These are phyloP conservation scores for Diospyros lotus DNA, from an alignment of 148 eudicot genomes.

Conservation along the genomic window DNA sequence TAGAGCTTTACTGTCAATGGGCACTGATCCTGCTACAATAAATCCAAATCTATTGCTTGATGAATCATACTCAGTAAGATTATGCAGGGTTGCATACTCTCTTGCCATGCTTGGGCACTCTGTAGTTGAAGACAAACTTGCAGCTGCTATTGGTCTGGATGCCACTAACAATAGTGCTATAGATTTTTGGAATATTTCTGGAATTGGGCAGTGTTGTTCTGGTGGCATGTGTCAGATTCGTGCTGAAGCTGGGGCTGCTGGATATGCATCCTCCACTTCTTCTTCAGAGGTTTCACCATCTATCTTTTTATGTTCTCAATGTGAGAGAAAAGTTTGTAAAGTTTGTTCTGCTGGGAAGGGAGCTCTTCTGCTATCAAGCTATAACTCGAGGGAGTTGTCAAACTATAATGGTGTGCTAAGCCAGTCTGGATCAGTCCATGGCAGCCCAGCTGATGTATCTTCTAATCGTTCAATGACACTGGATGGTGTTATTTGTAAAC, in stretches of 20 bases:
- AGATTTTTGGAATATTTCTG: slow-evolving; percentile 86
- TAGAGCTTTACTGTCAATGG: slow-evolving; percentile 76
- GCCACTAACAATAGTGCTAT: slow-evolving; percentile 32
- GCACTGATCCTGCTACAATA: slow-evolving; percentile 83
- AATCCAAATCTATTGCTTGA: slow-evolving; percentile 88
- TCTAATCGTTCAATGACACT: slow-evolving; percentile 42
- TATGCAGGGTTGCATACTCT: slow-evolving; percentile 67
- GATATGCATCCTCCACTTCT: slow-evolving; percentile 23
- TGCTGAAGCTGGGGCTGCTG: slow-evolving; percentile 43
- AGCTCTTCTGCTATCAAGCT: slow-evolving; percentile 62
- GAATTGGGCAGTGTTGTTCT: slow-evolving; percentile 66
- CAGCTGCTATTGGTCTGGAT: slow-evolving; percentile 74
- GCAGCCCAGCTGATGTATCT: slow-evolving; percentile 40
- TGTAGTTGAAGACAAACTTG: slow-evolving; percentile 75
- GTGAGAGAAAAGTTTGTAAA: slow-evolving; percentile 75
- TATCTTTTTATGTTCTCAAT: slow-evolving; percentile 57
- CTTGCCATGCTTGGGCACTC: slow-evolving; percentile 85
- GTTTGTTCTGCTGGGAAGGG: slow-evolving; percentile 92
- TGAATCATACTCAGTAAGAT: slow-evolving; percentile 52
- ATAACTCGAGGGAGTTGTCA: slow-evolving; percentile 44
- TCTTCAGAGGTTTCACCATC: slow-evolving; percentile 34
- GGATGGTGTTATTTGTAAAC: slow-evolving; percentile 76
- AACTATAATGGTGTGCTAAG: slow-evolving; percentile 38
- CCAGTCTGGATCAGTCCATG: slow-evolving; percentile 64
- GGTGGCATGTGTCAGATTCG: slow-evolving; percentile 82